Evolutionary conservation across 2,329 filamentous ascomycete species (phyloP).

Genomic region (Arthrobotrys megalospora): DNA sequence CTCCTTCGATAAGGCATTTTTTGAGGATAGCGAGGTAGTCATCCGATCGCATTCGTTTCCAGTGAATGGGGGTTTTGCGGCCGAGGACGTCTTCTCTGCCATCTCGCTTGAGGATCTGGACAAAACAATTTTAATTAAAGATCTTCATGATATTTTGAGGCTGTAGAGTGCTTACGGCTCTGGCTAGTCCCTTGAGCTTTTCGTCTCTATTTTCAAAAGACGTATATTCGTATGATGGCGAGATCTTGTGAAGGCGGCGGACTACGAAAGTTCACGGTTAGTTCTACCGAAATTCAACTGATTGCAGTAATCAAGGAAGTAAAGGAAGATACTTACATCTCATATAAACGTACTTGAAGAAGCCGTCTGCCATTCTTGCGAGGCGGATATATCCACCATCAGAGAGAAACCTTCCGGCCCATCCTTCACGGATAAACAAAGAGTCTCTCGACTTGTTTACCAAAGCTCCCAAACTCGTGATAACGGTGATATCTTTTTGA

Average conservation of each 20-base stretch:
- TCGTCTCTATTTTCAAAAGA: conserved; percentile 4
- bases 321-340: conserved; percentile 4
- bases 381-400: conserved; percentile 19
- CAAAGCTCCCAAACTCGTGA: conserved; percentile 19
- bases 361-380: not conserved
- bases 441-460: not conserved
- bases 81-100: conserved; percentile 12
- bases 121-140: not conserved
- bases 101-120: conserved; percentile 25
- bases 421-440: not conserved
- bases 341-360: conserved; percentile 27
- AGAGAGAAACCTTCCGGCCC: not conserved
- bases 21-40: not conserved
- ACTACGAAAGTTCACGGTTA: conserved; percentile 1
- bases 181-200: not conserved
- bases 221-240: conserved; percentile 27
- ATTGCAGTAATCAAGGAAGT: not conserved
- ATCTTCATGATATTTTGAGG: not conserved
- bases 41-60: conserved; percentile 5
- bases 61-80: conserved; percentile 33
- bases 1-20: conserved; percentile 11
- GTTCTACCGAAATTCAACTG: not conserved
- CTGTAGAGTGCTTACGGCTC: conserved; percentile 4
- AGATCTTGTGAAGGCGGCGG: conserved; percentile 23
- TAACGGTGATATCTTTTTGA: not conserved